A percentile compares a stretch with the other conserved stretches of the same genome.
Conservation (phyloP, 768 basidiomycete species). For the Trametes cubensis region DNA sequence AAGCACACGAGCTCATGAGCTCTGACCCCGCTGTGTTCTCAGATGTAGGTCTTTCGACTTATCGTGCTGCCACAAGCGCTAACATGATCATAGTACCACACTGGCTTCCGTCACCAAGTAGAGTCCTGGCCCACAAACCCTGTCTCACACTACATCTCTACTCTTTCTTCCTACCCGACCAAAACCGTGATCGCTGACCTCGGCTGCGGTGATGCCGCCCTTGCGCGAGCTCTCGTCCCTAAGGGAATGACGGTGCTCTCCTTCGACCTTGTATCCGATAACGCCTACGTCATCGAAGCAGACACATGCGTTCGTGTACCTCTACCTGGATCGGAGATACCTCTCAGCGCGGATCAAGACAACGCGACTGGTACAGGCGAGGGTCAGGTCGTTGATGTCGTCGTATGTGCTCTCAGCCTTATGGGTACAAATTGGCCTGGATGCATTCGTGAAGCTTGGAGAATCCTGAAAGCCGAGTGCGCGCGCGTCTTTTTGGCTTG, state of each 20-base stretch:
- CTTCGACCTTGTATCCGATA: conserved; percentile 79
- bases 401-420: conserved; percentile 90
- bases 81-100: conserved; percentile 70
- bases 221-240: conserved; percentile 74
- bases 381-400: conserved; percentile 86
- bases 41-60: conserved; percentile 56
- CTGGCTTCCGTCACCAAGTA: conserved; percentile 89
- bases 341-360: conserved; percentile 36
- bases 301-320: conserved; percentile 84
- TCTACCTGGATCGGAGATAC: conserved; percentile 72
- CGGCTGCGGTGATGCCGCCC: conserved; percentile 91
- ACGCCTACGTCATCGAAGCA: conserved; percentile 80
- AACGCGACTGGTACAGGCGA: conserved; percentile 43
- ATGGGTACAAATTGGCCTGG: conserved; percentile 98
- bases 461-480: conserved; percentile 84
- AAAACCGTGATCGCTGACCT: conserved; percentile 86
- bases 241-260: conserved; percentile 72
- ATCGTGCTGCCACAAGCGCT: neutral
- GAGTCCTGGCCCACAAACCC: conserved; percentile 94
- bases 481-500: conserved; percentile 52
- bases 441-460: conserved; percentile 86
- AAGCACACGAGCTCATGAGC: conserved; percentile 81
- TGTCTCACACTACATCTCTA: conserved; percentile 74
- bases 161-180: conserved; percentile 63
- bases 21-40: conserved; percentile 79